Conservation (phyloP, 139 green algal genomes). For the Chlamydomonas sp. region DNA sequence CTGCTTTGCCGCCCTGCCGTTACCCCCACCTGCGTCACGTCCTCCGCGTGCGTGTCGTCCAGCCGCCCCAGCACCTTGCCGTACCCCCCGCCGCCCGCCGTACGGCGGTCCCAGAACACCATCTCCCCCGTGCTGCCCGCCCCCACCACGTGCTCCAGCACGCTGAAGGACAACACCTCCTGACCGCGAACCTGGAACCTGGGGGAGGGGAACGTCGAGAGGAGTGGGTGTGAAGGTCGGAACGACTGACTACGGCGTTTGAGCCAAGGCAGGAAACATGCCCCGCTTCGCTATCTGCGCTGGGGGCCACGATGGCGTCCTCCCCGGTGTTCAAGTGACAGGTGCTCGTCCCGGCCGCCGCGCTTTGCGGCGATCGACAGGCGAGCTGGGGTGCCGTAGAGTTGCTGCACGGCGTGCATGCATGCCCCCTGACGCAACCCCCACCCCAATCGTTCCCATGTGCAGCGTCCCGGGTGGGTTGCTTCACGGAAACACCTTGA, state of each 20-base stretch:
- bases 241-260: too few species aligned
- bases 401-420: too few species aligned
- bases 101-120: slow-evolving; percentile 83
- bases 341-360: too few species aligned
- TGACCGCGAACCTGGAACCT: slow-evolving; percentile 44
- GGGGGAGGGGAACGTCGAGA: background rate
- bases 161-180: slow-evolving; percentile 62
- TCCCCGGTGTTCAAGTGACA: too few species aligned
- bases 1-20: background rate
- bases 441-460: too few species aligned
- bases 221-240: background rate
- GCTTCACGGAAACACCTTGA: background rate
- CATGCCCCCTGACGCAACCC: too few species aligned
- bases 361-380: too few species aligned
- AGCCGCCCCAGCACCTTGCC: slow-evolving; percentile 53
- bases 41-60: slow-evolving; percentile 83
- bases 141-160: slow-evolving; percentile 61
- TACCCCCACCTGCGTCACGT: slow-evolving; percentile 70
- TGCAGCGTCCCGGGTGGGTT: background rate
- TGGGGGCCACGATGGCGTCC: too few species aligned
- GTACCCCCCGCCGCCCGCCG: background rate
- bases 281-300: too few species aligned
- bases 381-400: too few species aligned
- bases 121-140: slow-evolving; percentile 73
- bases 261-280: too few species aligned